Conservation (phyloP, 2,329 filamentous ascomycete genomes). For the Cladosporium sphaerospermum region DNA sequence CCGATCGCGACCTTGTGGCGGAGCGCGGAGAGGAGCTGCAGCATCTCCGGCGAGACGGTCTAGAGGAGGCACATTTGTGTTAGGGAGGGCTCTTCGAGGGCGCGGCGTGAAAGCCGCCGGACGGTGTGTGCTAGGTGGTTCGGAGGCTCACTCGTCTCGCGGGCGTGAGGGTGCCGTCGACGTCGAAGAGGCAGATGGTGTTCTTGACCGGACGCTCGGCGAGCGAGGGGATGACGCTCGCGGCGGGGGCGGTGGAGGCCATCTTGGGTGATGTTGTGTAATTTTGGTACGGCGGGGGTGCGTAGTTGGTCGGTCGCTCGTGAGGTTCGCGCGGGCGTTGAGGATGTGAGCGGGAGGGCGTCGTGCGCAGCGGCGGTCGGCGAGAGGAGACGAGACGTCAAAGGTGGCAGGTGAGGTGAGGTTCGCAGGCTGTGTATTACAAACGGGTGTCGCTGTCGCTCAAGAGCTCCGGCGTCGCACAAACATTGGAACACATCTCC, state of each 20-base stretch:
- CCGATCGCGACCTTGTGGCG: constrained; percentile 85
- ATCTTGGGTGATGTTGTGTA: constrained; percentile 15
- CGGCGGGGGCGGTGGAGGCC: constrained; percentile 36
- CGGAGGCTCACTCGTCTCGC: constrained; percentile 62
- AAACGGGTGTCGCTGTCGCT: too few relatives aligned
- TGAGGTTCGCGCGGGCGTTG: not conserved
- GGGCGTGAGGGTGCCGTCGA: constrained; percentile 84
- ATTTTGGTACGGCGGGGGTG: not conserved
- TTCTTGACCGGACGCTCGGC: constrained; percentile 80
- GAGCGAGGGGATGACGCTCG: constrained; percentile 61
- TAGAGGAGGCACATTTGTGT: constrained; percentile 8
- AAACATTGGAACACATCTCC: constrained; percentile 5
- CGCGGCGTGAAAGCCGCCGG: not conserved
- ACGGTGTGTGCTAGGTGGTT: not conserved
- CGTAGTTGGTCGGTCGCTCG: not conserved
- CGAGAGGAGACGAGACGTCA: too few relatives aligned
- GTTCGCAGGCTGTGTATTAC: too few relatives aligned
- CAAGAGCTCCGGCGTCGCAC: not conserved
- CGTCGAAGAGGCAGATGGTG: constrained; percentile 93
- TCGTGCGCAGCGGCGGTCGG: not conserved
- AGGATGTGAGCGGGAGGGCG: not conserved
- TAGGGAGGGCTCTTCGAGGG: not conserved
- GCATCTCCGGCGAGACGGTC: constrained; percentile 69
- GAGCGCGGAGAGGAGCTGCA: constrained; percentile 68
- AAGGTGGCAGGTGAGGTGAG: too few relatives aligned